These are phyloP conservation scores for Malus asiatica DNA, from an alignment of 306 rosid genomes.

Conservation along the genomic window DNA sequence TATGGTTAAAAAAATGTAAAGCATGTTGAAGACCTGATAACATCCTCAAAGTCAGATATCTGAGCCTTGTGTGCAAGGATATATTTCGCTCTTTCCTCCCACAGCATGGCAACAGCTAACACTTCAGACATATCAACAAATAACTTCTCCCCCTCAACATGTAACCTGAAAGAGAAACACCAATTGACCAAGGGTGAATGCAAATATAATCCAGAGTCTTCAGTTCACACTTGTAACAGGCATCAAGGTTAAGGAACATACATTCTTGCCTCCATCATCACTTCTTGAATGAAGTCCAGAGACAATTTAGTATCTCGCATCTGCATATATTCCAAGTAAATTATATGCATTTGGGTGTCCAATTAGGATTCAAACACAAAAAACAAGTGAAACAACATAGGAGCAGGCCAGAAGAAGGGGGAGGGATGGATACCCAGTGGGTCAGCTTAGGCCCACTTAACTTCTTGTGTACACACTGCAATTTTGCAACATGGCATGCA, in stretches of 20 bases:
- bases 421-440: neutral
- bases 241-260: conserved; percentile 20
- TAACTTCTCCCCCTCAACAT: conserved; percentile 53
- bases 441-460: neutral
- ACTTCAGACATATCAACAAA: conserved; percentile 43
- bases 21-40: conserved; percentile 47
- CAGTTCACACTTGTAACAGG: conserved; percentile 9
- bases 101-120: conserved; percentile 48
- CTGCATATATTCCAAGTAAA: conserved; percentile 43
- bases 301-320: conserved; percentile 44
- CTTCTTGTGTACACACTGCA: neutral
- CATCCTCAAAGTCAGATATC: conserved; percentile 64
- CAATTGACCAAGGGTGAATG: neutral
- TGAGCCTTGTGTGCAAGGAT: conserved; percentile 56
- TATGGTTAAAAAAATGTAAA: conserved; percentile 11
- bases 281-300: conserved; percentile 53
- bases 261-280: conserved; percentile 59
- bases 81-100: conserved; percentile 73
- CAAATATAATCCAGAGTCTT: neutral
- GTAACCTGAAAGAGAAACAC: conserved; percentile 45
- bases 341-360: conserved; percentile 1
- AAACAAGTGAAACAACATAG: neutral
- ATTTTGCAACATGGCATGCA: neutral
- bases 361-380: conserved; percentile 14
- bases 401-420: neutral